Conservation (phyloP, 2,329 filamentous ascomycete species). For the Aphanoascus verrucosus region DNA sequence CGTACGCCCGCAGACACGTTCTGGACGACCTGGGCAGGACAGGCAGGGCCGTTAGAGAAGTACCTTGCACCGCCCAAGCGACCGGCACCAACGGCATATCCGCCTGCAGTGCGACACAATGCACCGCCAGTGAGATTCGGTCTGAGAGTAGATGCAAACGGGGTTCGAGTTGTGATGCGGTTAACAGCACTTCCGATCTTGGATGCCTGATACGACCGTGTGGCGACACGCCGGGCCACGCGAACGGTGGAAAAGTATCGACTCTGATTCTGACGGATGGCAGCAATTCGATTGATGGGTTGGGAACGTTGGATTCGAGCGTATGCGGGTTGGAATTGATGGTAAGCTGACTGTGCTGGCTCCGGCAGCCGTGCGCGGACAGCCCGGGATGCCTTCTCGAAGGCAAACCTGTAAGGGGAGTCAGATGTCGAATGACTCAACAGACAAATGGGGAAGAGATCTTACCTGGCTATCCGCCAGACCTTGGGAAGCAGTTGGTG, state of each 20-base stretch:
- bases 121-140: slow-evolving; percentile 87
- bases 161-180: slow-evolving; percentile 61
- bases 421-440: slow-evolving; percentile 19
- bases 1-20: slow-evolving; percentile 91
- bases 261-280: slow-evolving; percentile 53
- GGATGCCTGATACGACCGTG: slow-evolving; percentile 46
- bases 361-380: slow-evolving; percentile 36
- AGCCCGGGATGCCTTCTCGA: slow-evolving; percentile 37
- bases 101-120: slow-evolving; percentile 72
- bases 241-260: slow-evolving; percentile 52
- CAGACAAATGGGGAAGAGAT: slow-evolving; percentile 7
- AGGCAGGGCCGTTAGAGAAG: slow-evolving; percentile 79
- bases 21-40: slow-evolving; percentile 80
- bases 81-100: slow-evolving; percentile 67
- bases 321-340: slow-evolving; percentile 50
- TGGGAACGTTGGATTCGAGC: slow-evolving; percentile 48
- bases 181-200: slow-evolving; percentile 46
- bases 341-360: slow-evolving; percentile 28
- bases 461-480: slow-evolving; percentile 40
- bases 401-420: slow-evolving; percentile 33
- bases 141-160: slow-evolving; percentile 78
- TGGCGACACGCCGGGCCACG: slow-evolving; percentile 37
- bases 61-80: slow-evolving; percentile 63
- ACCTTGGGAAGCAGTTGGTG: slow-evolving; percentile 42
- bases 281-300: slow-evolving; percentile 50